phyloP scores from a whole-genome alignment of 2,329 filamentous ascomycete genomes.

The Gaeumannomyces tritici region DNA sequence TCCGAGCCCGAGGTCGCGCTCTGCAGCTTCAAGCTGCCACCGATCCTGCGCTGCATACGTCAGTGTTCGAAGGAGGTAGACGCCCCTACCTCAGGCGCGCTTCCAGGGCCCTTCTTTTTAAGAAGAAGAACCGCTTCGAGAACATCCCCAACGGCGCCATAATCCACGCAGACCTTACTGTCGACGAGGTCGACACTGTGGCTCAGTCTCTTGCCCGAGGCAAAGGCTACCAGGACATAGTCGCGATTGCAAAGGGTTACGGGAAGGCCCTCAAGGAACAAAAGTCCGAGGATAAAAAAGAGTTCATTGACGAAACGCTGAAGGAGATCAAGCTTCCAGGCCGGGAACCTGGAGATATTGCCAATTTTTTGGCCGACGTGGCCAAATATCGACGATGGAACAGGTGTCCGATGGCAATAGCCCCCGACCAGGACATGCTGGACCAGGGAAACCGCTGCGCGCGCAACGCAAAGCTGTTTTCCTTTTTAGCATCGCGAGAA shows the following conservation, averaged over 20 bases:
- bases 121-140: neutral
- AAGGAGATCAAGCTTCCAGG: slow-evolving; percentile 9
- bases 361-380: slow-evolving; percentile 27
- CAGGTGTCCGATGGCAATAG: slow-evolving; percentile 15
- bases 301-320: slow-evolving; percentile 8
- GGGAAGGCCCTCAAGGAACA: neutral
- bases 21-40: neutral
- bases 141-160: slow-evolving; percentile 6
- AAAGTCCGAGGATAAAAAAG: neutral
- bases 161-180: slow-evolving; percentile 37
- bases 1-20: neutral
- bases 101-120: neutral
- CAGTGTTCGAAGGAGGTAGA: neutral
- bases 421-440: slow-evolving; percentile 19
- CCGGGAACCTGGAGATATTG: slow-evolving; percentile 22
- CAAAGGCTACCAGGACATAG: neutral
- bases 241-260: neutral
- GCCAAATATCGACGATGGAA: slow-evolving; percentile 9
- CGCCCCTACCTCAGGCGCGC: neutral
- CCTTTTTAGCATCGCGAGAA: slow-evolving; percentile 38
- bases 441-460: slow-evolving; percentile 16
- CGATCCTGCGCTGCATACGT: neutral
- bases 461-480: slow-evolving; percentile 23
- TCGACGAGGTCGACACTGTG: slow-evolving; percentile 21
- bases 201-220: neutral